These are phyloP conservation scores for Petunia hybrid DNA, from an alignment of 305 asterid genomes.

Conservation along the genomic window DNA sequence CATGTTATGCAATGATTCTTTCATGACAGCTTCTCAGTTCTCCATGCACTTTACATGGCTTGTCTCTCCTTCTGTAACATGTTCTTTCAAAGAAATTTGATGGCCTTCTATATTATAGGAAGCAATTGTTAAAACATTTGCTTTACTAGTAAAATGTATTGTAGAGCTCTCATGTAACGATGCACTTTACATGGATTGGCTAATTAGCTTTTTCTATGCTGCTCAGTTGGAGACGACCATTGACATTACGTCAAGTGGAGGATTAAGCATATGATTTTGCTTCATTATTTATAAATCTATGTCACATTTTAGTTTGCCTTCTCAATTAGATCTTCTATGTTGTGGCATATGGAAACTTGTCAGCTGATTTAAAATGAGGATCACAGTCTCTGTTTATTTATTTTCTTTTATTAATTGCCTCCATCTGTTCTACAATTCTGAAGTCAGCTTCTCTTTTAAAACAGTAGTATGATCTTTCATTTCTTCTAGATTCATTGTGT, in stretches of 20 bases:
- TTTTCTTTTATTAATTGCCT: neutral
- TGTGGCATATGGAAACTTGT: conserved; percentile 30
- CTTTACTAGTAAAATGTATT: neutral
- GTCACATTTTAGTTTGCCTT: neutral
- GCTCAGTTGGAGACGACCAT: conserved; percentile 3
- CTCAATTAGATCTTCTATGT: conserved; percentile 18
- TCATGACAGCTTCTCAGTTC: neutral
- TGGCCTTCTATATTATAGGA: too few relatives aligned
- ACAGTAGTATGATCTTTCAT: neutral
- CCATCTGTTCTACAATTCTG: conserved; percentile 20
- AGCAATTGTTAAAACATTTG: too few relatives aligned
- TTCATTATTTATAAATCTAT: conserved; percentile 4
- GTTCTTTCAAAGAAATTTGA: too few relatives aligned
- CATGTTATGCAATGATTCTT: conserved; percentile 5
- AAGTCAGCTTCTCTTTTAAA: conserved; percentile 17
- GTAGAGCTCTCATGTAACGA: neutral
- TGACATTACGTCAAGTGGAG: neutral
- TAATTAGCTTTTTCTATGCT: neutral
- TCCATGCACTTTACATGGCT: conserved; percentile 1
- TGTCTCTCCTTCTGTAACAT: too few relatives aligned
- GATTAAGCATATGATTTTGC: neutral
- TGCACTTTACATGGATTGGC: conserved; percentile 7
- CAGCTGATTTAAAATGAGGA: conserved; percentile 17
- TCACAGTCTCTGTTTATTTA: neutral
- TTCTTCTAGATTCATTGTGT: conserved; percentile 5